Base-by-base conservation (phyloP, 2,329 filamentous ascomycete species). In the Penicillium sp. region DNA sequence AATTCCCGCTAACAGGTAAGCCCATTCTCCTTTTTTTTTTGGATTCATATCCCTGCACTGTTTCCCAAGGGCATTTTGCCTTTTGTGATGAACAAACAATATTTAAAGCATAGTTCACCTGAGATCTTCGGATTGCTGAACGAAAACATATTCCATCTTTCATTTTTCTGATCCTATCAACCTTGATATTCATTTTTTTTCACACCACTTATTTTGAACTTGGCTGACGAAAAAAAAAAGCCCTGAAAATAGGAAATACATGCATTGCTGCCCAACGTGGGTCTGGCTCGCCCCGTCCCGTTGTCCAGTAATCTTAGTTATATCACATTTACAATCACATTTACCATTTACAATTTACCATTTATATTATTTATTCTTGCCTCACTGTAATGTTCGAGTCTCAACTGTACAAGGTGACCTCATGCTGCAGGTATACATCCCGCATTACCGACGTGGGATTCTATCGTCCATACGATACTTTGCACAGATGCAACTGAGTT, bases 91-190 rank as follows among this genome's bases (percentile, higher is more conserved):
- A 75, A 66, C 65, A 70, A 70, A 66, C 50, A 65, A 66, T 68
- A 61, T 56, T 61, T 61, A 66, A 70, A 70, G 73, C 72, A 75
- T 76, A 76, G 73, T 76, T 76, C 73, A 76, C 66, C 72, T 74
- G 72, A 76, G 67, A 68, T 73, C 72, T 70, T 66, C 68, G 68
- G 67, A 72, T 70, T 65, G 55, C 59, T 75, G 73, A 75, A 75
- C 72, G 73, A 75, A 63, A 73, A 74, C 65, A 64, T 64, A 68
- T 66, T 72, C 69, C 72, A 74, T 74, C 70, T 72, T 73, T 70
- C 66, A 66, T 65, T 63, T 72, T 72, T 72, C 70, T 72, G 69
- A 73, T 60, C 62, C 48, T 60, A 46, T 59, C 58, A 55, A 25
- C n/a, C 21, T 23, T 23, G 13, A 52, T 29, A 4, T 54, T 50